These are phyloP conservation scores for Pichia nakasei DNA, from an alignment of 805 yeast genomes.

Conservation along the genomic window DNA sequence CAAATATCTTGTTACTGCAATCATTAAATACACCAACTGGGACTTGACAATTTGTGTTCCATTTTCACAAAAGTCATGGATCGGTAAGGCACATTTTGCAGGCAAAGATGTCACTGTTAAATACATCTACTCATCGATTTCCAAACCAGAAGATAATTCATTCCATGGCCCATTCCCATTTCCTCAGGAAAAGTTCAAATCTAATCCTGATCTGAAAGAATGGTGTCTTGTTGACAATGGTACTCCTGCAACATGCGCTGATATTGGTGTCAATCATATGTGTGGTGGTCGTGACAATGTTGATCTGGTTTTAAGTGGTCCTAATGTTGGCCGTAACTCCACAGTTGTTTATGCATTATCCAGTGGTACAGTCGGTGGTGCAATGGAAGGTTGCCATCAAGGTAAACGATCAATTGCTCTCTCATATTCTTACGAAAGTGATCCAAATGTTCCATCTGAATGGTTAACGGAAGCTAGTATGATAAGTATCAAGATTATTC, in stretches of 20 bases:
- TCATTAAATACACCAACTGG: conserved; percentile 67
- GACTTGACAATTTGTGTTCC: conserved; percentile 79
- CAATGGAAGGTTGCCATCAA: conserved; percentile 82
- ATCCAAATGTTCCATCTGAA: conserved; percentile 37
- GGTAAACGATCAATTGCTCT: conserved; percentile 69
- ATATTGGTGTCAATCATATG: conserved; percentile 76
- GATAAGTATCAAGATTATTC: conserved; percentile 54
- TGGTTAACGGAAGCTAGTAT: conserved; percentile 57
- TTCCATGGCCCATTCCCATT: conserved; percentile 60
- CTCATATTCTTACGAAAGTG: conserved; percentile 69
- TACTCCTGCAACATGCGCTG: conserved; percentile 94
- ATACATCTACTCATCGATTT: conserved; percentile 52
- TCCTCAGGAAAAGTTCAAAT: conserved; percentile 34
- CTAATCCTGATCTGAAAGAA: conserved; percentile 45
- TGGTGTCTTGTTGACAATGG: conserved; percentile 79
- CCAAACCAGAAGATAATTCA: conserved; percentile 36
- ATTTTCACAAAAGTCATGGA: conserved; percentile 85
- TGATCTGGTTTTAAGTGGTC: conserved; percentile 88
- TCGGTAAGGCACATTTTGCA: conserved; percentile 93
- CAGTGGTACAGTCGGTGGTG: conserved; percentile 95
- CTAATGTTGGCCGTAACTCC: conserved; percentile 91
- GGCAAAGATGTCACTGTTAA: conserved; percentile 54
- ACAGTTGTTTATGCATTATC: conserved; percentile 82
- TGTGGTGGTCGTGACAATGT: conserved; percentile 43
- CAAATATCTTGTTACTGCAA: conserved; percentile 67